phyloP scores from a whole-genome alignment of 1,284 basidiomycete genomes.

The Naganishia albida region DNA sequence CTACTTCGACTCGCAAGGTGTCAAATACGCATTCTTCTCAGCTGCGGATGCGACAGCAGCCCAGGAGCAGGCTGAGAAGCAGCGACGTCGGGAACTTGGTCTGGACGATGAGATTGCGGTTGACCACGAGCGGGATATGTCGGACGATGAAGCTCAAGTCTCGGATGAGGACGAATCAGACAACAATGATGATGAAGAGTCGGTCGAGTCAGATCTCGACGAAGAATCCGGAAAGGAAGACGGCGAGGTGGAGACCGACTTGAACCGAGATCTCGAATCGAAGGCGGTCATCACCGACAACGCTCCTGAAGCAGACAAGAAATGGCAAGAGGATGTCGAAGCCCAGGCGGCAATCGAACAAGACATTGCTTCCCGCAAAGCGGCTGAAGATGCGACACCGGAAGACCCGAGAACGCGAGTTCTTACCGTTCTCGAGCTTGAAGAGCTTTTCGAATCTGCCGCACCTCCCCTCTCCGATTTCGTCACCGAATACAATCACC shows the following conservation, averaged over 20 bases:
- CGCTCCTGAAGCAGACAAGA: conserved; percentile 40
- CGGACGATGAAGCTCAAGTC: conserved; percentile 39
- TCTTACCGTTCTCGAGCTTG: conserved; percentile 83
- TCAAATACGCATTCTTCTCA: conserved; percentile 94
- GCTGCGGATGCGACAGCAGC: conserved; percentile 84
- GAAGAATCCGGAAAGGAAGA: conserved; percentile 80
- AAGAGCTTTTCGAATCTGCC: conserved; percentile 74
- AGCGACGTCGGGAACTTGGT: conserved; percentile 48
- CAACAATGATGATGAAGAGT: conserved; percentile 36
- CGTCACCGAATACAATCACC: conserved; percentile 60
- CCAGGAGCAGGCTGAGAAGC: conserved; percentile 63
- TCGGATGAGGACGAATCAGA: conserved; percentile 39
- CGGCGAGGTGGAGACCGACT: conserved; percentile 11
- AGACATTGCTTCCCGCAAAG: conserved; percentile 42
- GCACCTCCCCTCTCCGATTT: conserved; percentile 77
- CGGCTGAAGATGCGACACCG: conserved; percentile 53
- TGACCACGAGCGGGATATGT: conserved; percentile 26
- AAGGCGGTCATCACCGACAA: conserved; percentile 30
- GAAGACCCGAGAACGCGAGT: conserved; percentile 74
- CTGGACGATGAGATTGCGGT: conserved; percentile 41
- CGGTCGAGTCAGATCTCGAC: conserved; percentile 43
- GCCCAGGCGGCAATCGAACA: conserved; percentile 49
- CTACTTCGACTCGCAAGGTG: conserved; percentile 79
- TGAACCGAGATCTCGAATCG: conserved; percentile 33
- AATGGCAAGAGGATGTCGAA: conserved; percentile 53